Evolutionary conservation across 2,329 filamentous ascomycete species (phyloP).

Genomic region (Diplodia intermedia): DNA sequence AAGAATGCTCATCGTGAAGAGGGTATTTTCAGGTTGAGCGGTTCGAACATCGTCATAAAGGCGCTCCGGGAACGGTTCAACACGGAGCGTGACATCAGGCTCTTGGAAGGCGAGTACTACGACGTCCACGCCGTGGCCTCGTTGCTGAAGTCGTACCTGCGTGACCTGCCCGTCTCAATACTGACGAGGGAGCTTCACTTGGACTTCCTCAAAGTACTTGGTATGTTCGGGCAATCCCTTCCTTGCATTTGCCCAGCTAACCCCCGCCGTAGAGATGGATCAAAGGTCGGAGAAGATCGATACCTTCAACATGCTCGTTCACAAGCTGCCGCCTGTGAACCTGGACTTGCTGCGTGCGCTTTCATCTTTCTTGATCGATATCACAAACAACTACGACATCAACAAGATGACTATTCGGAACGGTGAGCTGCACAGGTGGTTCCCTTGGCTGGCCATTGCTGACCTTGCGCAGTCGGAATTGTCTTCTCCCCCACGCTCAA

Average conservation of each 20-base stretch:
- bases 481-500: constrained; percentile 98
- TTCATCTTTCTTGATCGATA: constrained; percentile 85
- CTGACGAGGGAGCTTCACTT: constrained; percentile 88
- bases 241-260: constrained; percentile 37
- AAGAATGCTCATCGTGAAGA: constrained; percentile 86
- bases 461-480: constrained; percentile 72
- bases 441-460: neutral
- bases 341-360: constrained; percentile 82
- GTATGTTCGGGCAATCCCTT: constrained; percentile 47
- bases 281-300: constrained; percentile 77
- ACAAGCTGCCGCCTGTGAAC: constrained; percentile 80
- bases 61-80: constrained; percentile 92
- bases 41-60: constrained; percentile 95
- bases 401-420: constrained; percentile 99
- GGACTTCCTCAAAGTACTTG: constrained; percentile 82
- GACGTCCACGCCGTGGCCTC: constrained; percentile 97
- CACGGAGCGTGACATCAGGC: constrained; percentile 85
- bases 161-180: constrained; percentile 89
- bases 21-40: constrained; percentile 94
- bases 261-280: constrained; percentile 65
- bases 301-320: constrained; percentile 78
- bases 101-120: constrained; percentile 85
- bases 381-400: constrained; percentile 85
- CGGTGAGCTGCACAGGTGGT: constrained; percentile 43
- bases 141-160: constrained; percentile 89